Percentiles rank a stretch among this genome's conserved stretches.
Conservation (phyloP, 2,329 filamentous ascomycete genomes). For the Cladosporium sp. region DNA sequence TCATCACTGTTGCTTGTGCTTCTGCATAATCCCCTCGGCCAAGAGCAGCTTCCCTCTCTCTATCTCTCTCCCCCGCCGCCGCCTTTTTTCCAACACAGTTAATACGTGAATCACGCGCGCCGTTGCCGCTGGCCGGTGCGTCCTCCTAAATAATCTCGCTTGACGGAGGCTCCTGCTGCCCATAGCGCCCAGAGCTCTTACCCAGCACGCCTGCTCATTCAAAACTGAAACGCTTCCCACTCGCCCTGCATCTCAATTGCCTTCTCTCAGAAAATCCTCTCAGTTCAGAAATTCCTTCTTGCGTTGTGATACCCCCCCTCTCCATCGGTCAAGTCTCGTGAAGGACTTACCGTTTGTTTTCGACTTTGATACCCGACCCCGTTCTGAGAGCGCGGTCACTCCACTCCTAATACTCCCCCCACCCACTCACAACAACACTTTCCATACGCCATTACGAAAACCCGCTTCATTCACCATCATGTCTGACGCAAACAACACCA, state of each 20-base stretch:
- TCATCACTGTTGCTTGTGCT: no score
- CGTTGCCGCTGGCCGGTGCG: slow-evolving; percentile 11
- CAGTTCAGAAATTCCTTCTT: slow-evolving; percentile 1
- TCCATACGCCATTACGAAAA: not conserved
- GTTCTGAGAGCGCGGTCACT: slow-evolving; percentile 13
- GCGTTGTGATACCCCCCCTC: slow-evolving; percentile 13
- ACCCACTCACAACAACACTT: not conserved
- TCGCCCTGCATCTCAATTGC: not conserved
- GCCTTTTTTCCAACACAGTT: no score
- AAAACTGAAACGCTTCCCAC: slow-evolving; percentile 12
- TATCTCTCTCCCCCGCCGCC: not conserved
- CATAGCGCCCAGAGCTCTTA: not conserved
- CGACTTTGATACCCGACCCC: slow-evolving; percentile 12
- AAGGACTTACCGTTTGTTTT: not conserved
- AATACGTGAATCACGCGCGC: slow-evolving; percentile 10
- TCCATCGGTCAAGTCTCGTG: slow-evolving; percentile 3
- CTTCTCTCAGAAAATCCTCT: not conserved
- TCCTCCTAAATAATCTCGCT: slow-evolving; percentile 12
- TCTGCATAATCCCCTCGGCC: no score
- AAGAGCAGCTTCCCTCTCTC: not conserved
- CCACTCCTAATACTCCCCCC: slow-evolving; percentile 11
- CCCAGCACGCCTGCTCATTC: slow-evolving; percentile 6
- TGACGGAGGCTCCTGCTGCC: slow-evolving; percentile 6
- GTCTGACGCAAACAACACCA: slow-evolving; percentile 23
- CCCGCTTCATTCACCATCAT: slow-evolving; percentile 14